phyloP scores from a whole-genome alignment of 31 red algal species.

The Asparagopsis taxiformis region DNA sequence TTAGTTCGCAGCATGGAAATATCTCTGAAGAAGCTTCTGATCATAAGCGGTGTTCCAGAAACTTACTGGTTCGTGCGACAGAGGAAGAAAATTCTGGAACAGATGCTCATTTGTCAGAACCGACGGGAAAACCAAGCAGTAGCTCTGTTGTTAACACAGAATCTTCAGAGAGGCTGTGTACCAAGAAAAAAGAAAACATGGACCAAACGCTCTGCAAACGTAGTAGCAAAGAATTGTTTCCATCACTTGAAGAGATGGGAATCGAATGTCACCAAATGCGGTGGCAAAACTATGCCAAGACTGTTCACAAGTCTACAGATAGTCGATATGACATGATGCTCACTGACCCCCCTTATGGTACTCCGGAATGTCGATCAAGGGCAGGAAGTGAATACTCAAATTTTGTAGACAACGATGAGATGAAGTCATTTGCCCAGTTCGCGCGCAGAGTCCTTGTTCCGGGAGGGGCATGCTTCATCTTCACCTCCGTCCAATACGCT shows the following conservation, averaged over 20 bases:
- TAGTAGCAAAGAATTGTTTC: neutral
- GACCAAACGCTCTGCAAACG: too few relatives aligned
- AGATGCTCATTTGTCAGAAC: neutral
- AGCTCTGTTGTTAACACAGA: neutral
- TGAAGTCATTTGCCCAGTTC: neutral
- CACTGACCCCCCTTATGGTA: neutral
- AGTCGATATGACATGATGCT: neutral
- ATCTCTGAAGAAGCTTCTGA: too few relatives aligned
- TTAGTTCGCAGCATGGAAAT: neutral
- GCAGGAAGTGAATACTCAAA: neutral
- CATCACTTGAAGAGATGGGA: neutral
- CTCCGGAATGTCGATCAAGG: neutral
- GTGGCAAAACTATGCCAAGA: neutral
- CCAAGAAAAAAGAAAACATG: too few relatives aligned
- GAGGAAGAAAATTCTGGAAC: neutral
- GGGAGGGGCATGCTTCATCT: neutral
- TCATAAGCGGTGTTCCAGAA: too few relatives aligned
- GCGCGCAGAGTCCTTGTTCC: neutral
- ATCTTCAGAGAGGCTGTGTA: neutral
- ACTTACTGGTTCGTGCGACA: too few relatives aligned
- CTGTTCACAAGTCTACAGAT: neutral
- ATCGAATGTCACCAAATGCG: neutral
- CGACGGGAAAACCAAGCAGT: neutral
- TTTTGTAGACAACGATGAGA: neutral
- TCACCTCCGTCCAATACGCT: neutral